Evolutionary conservation across 2,329 filamentous ascomycete genomes (phyloP).

Genomic region (Neopestalotiopsis sp.): DNA sequence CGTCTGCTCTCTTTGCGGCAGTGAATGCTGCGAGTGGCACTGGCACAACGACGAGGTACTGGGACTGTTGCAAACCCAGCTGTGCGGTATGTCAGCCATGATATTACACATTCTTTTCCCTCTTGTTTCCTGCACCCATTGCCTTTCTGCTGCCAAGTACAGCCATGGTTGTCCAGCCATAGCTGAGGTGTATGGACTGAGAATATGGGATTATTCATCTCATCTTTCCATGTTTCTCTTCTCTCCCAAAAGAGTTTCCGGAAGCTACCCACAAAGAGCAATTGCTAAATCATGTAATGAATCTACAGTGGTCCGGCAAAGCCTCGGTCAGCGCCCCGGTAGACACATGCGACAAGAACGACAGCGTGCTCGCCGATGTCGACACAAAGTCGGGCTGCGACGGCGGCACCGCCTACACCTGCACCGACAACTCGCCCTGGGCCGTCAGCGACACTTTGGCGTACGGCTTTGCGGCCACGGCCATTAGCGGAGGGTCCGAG

Average conservation of each 20-base stretch:
- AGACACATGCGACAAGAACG: conserved; percentile 48
- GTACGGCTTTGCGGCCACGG: conserved; percentile 62
- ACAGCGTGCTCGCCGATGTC: conserved; percentile 49
- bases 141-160: background rate
- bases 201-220: background rate
- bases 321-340: conserved; percentile 48
- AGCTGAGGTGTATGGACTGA: no score
- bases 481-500: conserved; percentile 51
- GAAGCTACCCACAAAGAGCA: background rate
- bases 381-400: conserved; percentile 52
- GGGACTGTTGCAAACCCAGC: conserved; percentile 65
- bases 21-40: conserved; percentile 27
- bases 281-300: background rate
- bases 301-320: conserved; percentile 48
- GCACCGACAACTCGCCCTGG: conserved; percentile 58
- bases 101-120: background rate
- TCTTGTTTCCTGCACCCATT: background rate
- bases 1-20: background rate
- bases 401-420: conserved; percentile 56
- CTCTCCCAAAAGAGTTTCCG: background rate
- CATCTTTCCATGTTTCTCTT: background rate
- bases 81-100: conserved; percentile 40
- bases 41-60: conserved; percentile 40
- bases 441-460: conserved; percentile 54
- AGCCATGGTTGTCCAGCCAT: no score